Conservation (phyloP, 495 filamentous ascomycete species). For the Hypoxylon intermedium region DNA sequence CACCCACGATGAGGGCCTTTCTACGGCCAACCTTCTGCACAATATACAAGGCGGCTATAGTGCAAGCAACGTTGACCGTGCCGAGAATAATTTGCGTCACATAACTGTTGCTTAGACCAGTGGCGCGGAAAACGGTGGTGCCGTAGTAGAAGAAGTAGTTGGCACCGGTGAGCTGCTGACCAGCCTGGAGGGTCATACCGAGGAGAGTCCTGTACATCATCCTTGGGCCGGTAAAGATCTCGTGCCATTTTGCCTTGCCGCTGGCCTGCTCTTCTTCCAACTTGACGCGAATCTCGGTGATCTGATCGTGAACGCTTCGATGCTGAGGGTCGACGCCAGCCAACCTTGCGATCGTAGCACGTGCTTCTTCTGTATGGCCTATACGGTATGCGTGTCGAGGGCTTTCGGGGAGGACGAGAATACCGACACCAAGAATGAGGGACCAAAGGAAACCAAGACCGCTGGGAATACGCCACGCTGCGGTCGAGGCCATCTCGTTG, state of each 20-base stretch:
- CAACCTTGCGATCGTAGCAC: constrained; percentile 70
- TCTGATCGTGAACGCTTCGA: constrained; percentile 69
- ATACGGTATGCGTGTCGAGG: constrained; percentile 72
- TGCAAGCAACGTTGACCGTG: constrained; percentile 72
- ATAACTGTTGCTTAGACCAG: constrained; percentile 68
- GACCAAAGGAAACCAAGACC: constrained; percentile 81
- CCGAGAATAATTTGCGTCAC: constrained; percentile 73
- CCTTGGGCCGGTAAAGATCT: constrained; percentile 72
- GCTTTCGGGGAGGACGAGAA: constrained; percentile 75
- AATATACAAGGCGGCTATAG: constrained; percentile 70
- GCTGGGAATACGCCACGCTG: constrained; percentile 82
- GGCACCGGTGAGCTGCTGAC: constrained; percentile 69
- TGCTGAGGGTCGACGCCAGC: constrained; percentile 72
- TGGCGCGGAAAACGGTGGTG: constrained; percentile 66
- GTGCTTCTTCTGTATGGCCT: constrained; percentile 70
- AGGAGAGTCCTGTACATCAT: constrained; percentile 77
- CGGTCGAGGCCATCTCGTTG: constrained; percentile 54
- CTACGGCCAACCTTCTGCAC: constrained; percentile 74
- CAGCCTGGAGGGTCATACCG: constrained; percentile 72
- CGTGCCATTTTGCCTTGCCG: constrained; percentile 64
- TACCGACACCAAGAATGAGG: constrained; percentile 71
- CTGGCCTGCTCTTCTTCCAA: constrained; percentile 66
- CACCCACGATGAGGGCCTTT: constrained; percentile 70
- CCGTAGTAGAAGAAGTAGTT: constrained; percentile 66
- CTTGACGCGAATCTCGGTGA: constrained; percentile 76